phyloP scores from a whole-genome alignment of 495 filamentous ascomycete genomes.

The Aspergillus cavernicola region DNA sequence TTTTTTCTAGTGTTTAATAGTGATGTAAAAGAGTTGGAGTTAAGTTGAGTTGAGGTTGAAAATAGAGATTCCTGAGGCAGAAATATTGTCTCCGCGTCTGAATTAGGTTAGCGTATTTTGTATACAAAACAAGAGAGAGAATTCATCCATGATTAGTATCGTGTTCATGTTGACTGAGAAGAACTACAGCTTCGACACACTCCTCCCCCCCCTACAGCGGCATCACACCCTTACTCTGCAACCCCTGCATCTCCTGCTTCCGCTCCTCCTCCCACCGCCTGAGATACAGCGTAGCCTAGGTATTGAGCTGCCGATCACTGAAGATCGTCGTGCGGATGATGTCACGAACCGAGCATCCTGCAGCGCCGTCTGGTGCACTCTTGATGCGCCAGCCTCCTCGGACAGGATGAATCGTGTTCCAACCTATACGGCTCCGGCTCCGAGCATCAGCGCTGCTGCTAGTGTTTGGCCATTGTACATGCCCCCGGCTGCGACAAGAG shows the following conservation, averaged over 20 bases:
- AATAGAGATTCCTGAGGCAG: slow-evolving; percentile 1
- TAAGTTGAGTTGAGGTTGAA: not conserved
- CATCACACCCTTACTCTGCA: slow-evolving; percentile 81
- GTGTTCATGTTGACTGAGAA: too few species aligned
- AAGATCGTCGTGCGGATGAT: slow-evolving; percentile 96
- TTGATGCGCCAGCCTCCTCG: slow-evolving; percentile 89
- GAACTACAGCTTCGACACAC: slow-evolving; percentile 79
- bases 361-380: slow-evolving; percentile 94
- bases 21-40: not conserved
- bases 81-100: not conserved
- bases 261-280: slow-evolving; percentile 93
- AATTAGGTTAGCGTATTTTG: not conserved
- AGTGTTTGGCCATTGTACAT: slow-evolving; percentile 88
- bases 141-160: too few species aligned
- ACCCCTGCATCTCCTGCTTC: slow-evolving; percentile 79
- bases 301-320: slow-evolving; percentile 89
- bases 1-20: not conserved
- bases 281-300: slow-evolving; percentile 89
- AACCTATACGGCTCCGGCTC: slow-evolving; percentile 90
- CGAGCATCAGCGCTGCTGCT: slow-evolving; percentile 87
- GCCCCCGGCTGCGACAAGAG: slow-evolving; percentile 89
- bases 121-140: too few species aligned
- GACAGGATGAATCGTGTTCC: slow-evolving; percentile 91
- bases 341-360: slow-evolving; percentile 84
- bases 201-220: slow-evolving; percentile 81